These are phyloP conservation scores for Plasmodium sp. DNA, from an alignment of 169 alveolate genomes.

Conservation along the genomic window DNA sequence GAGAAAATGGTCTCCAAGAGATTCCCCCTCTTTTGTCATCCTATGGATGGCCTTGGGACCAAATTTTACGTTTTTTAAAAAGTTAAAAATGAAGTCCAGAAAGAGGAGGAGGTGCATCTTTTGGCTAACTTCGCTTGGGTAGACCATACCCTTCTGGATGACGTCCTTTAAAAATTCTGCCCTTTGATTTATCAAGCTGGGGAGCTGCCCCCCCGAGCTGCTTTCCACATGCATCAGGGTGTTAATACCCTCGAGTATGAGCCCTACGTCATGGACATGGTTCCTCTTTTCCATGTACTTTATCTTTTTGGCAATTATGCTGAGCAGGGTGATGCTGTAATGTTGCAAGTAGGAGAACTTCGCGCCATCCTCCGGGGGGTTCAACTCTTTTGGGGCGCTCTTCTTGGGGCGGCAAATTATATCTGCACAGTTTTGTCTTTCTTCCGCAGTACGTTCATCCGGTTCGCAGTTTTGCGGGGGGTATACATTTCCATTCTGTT, in stretches of 20 bases:
- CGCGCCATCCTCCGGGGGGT: neutral
- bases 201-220: neutral
- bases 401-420: neutral
- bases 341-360: neutral
- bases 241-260: constrained; percentile 11
- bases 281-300: constrained; percentile 29
- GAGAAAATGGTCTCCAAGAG: constrained; percentile 1
- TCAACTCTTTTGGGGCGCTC: neutral
- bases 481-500: neutral
- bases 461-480: neutral
- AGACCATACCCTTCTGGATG: neutral
- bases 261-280: neutral
- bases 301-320: constrained; percentile 41
- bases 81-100: constrained; percentile 22
- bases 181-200: constrained; percentile 25
- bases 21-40: neutral
- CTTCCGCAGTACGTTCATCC: neutral
- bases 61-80: constrained; percentile 29
- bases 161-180: constrained; percentile 4
- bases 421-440: neutral
- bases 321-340: constrained; percentile 9
- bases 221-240: constrained; percentile 12
- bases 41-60: neutral
- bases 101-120: constrained; percentile 19
- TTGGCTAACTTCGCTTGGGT: neutral